Evolutionary conservation across 208 protist species (phyloP).

Genomic region (Wallacemonas sp.): DNA sequence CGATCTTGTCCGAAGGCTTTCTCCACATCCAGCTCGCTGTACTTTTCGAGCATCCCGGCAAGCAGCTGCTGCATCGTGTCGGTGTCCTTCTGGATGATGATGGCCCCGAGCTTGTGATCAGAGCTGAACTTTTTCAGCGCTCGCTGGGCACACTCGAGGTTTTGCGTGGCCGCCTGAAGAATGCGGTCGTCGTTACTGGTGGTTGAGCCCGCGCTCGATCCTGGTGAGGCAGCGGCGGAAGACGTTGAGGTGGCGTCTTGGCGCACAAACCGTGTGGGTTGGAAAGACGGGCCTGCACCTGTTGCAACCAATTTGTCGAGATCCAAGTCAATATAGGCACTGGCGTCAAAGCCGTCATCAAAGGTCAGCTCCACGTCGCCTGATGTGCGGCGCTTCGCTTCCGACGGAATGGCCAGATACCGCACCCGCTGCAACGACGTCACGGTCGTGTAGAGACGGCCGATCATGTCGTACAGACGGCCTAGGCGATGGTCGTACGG

Average conservation of each 20-base stretch:
- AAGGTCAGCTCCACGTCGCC: slow-evolving; percentile 64
- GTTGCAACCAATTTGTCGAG: slow-evolving; percentile 41
- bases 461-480: slow-evolving; percentile 66
- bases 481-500: slow-evolving; percentile 72
- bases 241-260: not conserved
- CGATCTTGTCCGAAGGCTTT: slow-evolving; percentile 55
- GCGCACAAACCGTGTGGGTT: slow-evolving; percentile 9
- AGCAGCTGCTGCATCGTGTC: slow-evolving; percentile 78
- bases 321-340: slow-evolving; percentile 65
- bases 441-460: slow-evolving; percentile 63
- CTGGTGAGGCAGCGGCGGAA: not conserved
- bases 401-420: slow-evolving; percentile 69
- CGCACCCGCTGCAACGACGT: slow-evolving; percentile 69
- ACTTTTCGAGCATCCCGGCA: slow-evolving; percentile 71
- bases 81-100: slow-evolving; percentile 79
- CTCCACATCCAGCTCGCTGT: slow-evolving; percentile 71
- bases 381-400: slow-evolving; percentile 30
- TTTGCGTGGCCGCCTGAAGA: slow-evolving; percentile 57
- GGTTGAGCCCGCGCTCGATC: slow-evolving; percentile 2
- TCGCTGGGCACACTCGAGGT: slow-evolving; percentile 61
- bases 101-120: slow-evolving; percentile 79
- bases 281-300: not conserved
- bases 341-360: slow-evolving; percentile 24
- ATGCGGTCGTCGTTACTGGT: slow-evolving; percentile 53
- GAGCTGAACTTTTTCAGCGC: slow-evolving; percentile 71